Percentiles rank a stretch among this genome's conserved stretches.
phyloP scores from a whole-genome alignment of 2,329 filamentous ascomycete species.

The Ceratocystis cacaofunesta region DNA sequence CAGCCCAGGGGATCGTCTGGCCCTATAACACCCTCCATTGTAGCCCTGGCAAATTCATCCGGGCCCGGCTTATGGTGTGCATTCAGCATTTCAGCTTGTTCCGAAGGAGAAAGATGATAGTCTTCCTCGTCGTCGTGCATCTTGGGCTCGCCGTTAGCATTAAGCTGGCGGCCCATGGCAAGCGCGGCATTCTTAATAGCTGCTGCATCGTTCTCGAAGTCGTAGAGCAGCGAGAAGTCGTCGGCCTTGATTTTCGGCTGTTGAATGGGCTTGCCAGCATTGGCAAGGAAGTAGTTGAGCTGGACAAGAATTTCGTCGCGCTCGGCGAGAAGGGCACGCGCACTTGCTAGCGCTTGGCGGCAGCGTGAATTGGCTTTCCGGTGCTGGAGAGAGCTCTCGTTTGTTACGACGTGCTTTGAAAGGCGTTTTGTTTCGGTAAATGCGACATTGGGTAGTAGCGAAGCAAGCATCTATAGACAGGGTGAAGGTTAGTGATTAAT shows the following conservation, averaged over 20 bases:
- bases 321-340: conserved; percentile 20
- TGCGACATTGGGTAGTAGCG: conserved; percentile 24
- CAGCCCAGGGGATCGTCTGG: not conserved
- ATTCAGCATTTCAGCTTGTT: not conserved
- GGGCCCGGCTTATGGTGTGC: not conserved
- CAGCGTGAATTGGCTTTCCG: conserved; percentile 19
- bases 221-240: not conserved
- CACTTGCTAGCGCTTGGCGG: conserved; percentile 17
- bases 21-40: not conserved
- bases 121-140: not conserved
- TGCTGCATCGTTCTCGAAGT: not conserved
- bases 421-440: conserved; percentile 25
- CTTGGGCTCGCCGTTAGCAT: conserved; percentile 6
- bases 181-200: not conserved
- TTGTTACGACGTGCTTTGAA: conserved; percentile 28
- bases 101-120: not conserved
- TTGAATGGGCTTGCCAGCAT: conserved; percentile 1
- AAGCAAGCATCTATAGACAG: conserved; percentile 24
- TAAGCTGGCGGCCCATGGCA: not conserved
- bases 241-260: not conserved
- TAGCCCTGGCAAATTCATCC: not conserved
- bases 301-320: conserved; percentile 22
- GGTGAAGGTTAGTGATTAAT: not conserved
- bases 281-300: conserved; percentile 21
- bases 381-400: conserved; percentile 21